phyloP scores from a whole-genome alignment of 1,284 basidiomycete species.

The Sutorius eximius region DNA sequence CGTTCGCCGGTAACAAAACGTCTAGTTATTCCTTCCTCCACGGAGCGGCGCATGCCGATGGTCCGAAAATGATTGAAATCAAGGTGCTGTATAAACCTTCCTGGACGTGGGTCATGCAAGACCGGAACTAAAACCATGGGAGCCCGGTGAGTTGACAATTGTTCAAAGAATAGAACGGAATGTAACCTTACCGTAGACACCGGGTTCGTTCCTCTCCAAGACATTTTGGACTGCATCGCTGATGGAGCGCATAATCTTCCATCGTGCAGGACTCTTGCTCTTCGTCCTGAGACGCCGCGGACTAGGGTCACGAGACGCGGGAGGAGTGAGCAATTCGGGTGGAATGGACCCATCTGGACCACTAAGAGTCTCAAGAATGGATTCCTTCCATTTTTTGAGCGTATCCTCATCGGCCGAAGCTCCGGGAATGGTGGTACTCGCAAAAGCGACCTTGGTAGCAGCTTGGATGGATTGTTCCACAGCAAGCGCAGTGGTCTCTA shows the following conservation, averaged over 20 bases:
- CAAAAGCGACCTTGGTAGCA: constrained; percentile 58
- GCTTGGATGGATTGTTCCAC: constrained; percentile 63
- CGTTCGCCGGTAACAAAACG: constrained; percentile 93
- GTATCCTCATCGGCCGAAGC: constrained; percentile 40
- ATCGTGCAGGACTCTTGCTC: constrained; percentile 76
- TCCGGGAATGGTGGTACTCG: constrained; percentile 37
- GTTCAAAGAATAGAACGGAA: background rate
- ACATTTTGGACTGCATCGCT: constrained; percentile 71
- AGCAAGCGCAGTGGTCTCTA: constrained; percentile 56
- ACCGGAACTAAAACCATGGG: constrained; percentile 55
- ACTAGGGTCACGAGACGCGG: constrained; percentile 76
- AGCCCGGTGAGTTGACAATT: constrained; percentile 3
- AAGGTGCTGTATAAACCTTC: constrained; percentile 73
- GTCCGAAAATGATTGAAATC: constrained; percentile 95
- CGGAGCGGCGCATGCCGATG: constrained; percentile 89
- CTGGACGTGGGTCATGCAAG: constrained; percentile 71
- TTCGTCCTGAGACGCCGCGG: constrained; percentile 70
- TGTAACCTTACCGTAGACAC: constrained; percentile 56
- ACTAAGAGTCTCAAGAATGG: constrained; percentile 57
- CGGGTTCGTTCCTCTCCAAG: constrained; percentile 59
- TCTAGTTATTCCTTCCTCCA: constrained; percentile 85
- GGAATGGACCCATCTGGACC: constrained; percentile 67
- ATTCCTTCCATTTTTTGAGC: constrained; percentile 55
- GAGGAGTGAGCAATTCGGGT: constrained; percentile 70
- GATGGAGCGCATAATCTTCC: constrained; percentile 76